A percentile compares a stretch with the other conserved stretches of the same genome.
phyloP scores from a whole-genome alignment of 1,284 basidiomycete species.

The Amylostereum chailletii region DNA sequence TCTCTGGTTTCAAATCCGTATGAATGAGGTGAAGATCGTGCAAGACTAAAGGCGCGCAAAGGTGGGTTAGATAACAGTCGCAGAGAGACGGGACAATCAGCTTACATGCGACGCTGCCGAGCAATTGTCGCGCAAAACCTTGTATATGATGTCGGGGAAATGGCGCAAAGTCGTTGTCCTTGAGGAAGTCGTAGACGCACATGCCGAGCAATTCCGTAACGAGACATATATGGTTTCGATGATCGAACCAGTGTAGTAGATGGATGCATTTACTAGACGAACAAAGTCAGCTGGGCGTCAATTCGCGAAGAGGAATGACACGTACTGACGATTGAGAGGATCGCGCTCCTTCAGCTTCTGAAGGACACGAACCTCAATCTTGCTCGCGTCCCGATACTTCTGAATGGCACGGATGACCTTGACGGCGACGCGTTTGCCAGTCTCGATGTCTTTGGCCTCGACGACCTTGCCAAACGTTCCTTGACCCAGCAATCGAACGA shows the following conservation, averaged over 20 bases:
- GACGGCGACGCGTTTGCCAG: constrained; percentile 82
- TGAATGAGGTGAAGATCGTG: constrained; percentile 91
- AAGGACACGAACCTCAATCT: constrained; percentile 95
- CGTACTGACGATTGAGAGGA: constrained; percentile 83
- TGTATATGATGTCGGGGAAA: constrained; percentile 97
- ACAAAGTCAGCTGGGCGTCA: constrained; percentile 12
- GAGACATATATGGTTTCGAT: constrained; percentile 95
- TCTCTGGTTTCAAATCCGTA: constrained; percentile 98
- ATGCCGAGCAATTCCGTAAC: constrained; percentile 95
- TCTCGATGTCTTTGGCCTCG: constrained; percentile 81
- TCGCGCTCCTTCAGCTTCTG: constrained; percentile 89
- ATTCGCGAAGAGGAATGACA: constrained; percentile 15
- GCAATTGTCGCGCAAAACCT: constrained; percentile 86
- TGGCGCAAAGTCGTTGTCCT: constrained; percentile 94
- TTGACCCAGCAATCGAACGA: constrained; percentile 86
- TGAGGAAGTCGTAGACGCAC: constrained; percentile 99
- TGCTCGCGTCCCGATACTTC: constrained; percentile 97
- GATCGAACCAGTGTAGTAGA: constrained; percentile 91
- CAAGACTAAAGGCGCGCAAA: constrained; percentile 50
- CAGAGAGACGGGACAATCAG: constrained; percentile 14
- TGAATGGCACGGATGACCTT: constrained; percentile 98
- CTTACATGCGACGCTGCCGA: constrained; percentile 92
- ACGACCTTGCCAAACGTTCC: constrained; percentile 99
- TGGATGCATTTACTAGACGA: constrained; percentile 90
- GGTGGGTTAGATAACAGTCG: neutral